These are phyloP conservation scores for Candolleomyces efflorescens DNA, from an alignment of 768 basidiomycete genomes.

Conservation along the genomic window DNA sequence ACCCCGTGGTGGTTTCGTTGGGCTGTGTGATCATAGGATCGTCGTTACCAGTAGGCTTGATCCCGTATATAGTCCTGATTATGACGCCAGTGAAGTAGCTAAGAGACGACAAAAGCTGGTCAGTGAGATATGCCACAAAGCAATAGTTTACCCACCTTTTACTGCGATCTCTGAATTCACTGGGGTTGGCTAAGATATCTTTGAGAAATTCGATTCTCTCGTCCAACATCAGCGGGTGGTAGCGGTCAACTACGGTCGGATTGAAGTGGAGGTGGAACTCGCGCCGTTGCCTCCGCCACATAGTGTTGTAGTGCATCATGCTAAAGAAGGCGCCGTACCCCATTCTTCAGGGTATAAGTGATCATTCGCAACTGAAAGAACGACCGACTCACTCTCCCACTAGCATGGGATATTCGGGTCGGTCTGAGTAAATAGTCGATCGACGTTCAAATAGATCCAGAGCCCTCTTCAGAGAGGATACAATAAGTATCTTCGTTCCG, in stretches of 20 bases:
- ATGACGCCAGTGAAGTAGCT: neutral
- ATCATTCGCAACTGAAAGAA: neutral
- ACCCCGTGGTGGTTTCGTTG: neutral
- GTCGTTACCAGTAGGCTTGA: neutral
- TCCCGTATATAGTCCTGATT: conserved; percentile 6
- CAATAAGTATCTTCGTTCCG: conserved; percentile 8
- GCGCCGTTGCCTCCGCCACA: conserved; percentile 10
- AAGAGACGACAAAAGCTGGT: neutral
- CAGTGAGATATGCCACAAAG: neutral
- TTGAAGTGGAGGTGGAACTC: conserved; percentile 9
- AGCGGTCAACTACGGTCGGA: conserved; percentile 1
- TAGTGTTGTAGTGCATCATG: conserved; percentile 14
- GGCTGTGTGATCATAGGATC: conserved; percentile 10
- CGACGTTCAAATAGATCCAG: conserved; percentile 10
- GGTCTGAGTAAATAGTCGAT: conserved; percentile 17
- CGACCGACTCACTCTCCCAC: conserved; percentile 14
- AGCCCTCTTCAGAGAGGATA: conserved; percentile 7
- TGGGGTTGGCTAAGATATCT: neutral
- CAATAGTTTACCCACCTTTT: neutral
- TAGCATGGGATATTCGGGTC: conserved; percentile 19
- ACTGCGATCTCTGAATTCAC: neutral
- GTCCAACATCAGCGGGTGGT: neutral
- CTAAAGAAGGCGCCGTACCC: conserved; percentile 20
- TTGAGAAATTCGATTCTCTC: neutral
- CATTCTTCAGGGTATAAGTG: conserved; percentile 15